These are phyloP conservation scores for Kurtzmaniella cleridarum DNA, from an alignment of 805 yeast species.

Conservation along the genomic window DNA sequence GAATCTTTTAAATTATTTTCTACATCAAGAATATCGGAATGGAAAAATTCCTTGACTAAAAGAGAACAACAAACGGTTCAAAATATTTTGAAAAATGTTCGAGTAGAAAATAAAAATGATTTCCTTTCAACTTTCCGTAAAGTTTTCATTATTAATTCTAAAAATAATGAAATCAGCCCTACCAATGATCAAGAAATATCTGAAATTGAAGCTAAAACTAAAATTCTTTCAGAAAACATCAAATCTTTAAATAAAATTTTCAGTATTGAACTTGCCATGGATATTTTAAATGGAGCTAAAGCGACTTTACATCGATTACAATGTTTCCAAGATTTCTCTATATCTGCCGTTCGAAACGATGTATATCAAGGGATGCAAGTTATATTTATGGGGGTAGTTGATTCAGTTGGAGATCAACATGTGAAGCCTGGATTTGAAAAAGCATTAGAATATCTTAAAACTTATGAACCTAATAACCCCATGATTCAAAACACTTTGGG, in stretches of 20 bases:
- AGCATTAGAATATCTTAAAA: slow-evolving; percentile 64
- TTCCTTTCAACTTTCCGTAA: slow-evolving; percentile 60
- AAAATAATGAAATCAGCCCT: slow-evolving; percentile 10
- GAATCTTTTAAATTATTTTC: slow-evolving; percentile 20
- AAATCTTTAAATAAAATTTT: slow-evolving; percentile 71
- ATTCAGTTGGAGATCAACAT: slow-evolving; percentile 64
- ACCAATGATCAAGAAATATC: slow-evolving; percentile 38
- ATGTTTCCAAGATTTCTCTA: slow-evolving; percentile 27
- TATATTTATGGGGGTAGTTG: slow-evolving; percentile 64
- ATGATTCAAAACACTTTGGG: slow-evolving; percentile 3
- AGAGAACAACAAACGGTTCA: slow-evolving; percentile 46
- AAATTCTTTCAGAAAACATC: slow-evolving; percentile 68
- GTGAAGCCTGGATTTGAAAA: slow-evolving; percentile 79
- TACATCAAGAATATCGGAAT: slow-evolving; percentile 19
- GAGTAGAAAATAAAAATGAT: slow-evolving; percentile 48
- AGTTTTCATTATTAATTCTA: slow-evolving; percentile 41
- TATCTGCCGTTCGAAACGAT: slow-evolving; percentile 27
- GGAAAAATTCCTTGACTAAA: slow-evolving; percentile 32
- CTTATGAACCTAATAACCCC: slow-evolving; percentile 56
- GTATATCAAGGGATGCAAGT: slow-evolving; percentile 42
- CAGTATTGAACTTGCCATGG: slow-evolving; percentile 74
- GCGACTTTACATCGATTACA: slow-evolving; percentile 55
- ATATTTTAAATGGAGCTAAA: slow-evolving; percentile 64
- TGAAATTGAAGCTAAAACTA: slow-evolving; percentile 76
- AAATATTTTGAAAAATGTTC: slow-evolving; percentile 44